Evolutionary conservation across 495 filamentous ascomycete genomes (phyloP).

Genomic region (Penicillium salamii): DNA sequence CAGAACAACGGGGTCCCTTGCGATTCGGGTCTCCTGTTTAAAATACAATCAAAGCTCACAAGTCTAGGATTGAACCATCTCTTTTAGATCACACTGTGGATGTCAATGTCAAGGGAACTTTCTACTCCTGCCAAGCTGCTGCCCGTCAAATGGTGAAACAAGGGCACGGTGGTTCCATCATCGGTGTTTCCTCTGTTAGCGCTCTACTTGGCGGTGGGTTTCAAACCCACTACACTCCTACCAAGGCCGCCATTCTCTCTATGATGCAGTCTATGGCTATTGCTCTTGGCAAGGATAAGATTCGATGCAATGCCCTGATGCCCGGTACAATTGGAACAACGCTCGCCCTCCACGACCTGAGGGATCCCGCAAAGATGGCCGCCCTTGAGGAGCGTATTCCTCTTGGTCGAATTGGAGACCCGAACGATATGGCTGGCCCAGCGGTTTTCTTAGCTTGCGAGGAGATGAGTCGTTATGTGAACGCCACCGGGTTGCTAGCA

Average conservation of each 20-base stretch:
- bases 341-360: constrained; percentile 72
- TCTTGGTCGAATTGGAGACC: constrained; percentile 48
- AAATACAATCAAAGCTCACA: constrained; percentile 4
- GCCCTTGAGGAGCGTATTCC: constrained; percentile 80
- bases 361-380: constrained; percentile 53
- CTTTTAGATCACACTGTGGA: constrained; percentile 40
- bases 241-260: constrained; percentile 49
- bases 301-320: constrained; percentile 31
- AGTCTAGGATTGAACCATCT: constrained; percentile 30
- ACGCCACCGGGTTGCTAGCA: constrained; percentile 19
- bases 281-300: constrained; percentile 23
- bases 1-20: too few relatives aligned
- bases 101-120: constrained; percentile 63
- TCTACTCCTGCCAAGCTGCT: constrained; percentile 61
- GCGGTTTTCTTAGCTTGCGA: constrained; percentile 31
- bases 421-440: constrained; percentile 33
- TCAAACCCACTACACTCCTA: constrained; percentile 40
- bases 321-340: constrained; percentile 30
- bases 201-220: constrained; percentile 33
- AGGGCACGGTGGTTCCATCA: constrained; percentile 43
- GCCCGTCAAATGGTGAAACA: constrained; percentile 30
- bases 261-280: constrained; percentile 44
- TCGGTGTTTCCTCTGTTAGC: constrained; percentile 45
- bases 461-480: constrained; percentile 30
- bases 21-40: too few relatives aligned